Base-by-base conservation (phyloP, 2,329 filamentous ascomycete species). In the Venturia effusa region DNA sequence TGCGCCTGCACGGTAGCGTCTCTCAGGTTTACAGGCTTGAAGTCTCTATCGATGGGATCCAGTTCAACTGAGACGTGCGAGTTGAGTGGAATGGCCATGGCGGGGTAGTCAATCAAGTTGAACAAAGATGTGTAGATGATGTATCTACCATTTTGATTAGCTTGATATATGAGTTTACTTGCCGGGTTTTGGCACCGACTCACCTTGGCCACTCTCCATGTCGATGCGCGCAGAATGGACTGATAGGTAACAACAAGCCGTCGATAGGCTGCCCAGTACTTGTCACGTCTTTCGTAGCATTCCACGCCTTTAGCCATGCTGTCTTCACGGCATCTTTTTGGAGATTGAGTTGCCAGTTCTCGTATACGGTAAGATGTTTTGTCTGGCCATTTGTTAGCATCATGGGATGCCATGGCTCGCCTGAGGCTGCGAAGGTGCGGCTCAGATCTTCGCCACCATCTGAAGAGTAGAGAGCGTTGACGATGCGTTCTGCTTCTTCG, bases 251-350 rank as follows among this genome's bases (percentile, higher is more conserved):
- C 30, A 62, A 15, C 10, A 62, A 13, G 4, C 60, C 60, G 37
- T 62, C 60, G n/a, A 62, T 62, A 5, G 39, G 60, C 32, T 43
- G 39, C n/a, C 60, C 60, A n/a, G 60, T 62, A 41, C n/a, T 32
- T 4, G 60, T 62, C n/a, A 51, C 60, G 6, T 32, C 32, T 13
- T 24, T 37, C 10, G 60, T 62, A 2, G 39, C 43, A 51, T 62
- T 43, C 60, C 60, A 62, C 3, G 60, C 60, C 10, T 62, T 57
- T 30, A 57, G 13, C 51, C 51, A 57, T 22, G 51, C 51, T 4
- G 51, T 57, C 30, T 34, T 57, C 3, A 57, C 51, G 8, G 6
- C 51, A 8, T 34, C 51, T 34, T 57, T 57, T 24, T 57, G 27
- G 7, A 32, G 51, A 15, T 57, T 57, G 15, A 57, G 30, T n/a